These are phyloP conservation scores for Kingdonia uniflora DNA, from an alignment of 164 flowering plant species.

Conservation along the genomic window DNA sequence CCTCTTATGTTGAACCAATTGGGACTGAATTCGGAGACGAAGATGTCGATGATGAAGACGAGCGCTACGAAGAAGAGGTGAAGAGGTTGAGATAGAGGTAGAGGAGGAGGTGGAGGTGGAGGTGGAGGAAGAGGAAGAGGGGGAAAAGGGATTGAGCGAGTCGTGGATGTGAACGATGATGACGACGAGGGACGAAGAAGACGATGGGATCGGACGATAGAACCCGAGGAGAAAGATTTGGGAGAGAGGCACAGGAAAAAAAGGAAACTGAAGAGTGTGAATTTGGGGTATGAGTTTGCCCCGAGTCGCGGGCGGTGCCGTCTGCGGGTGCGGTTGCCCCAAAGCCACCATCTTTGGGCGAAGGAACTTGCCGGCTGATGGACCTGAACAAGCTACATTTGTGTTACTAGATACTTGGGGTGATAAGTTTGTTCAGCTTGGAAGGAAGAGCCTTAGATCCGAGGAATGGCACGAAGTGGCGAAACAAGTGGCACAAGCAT, in stretches of 20 bases:
- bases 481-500: constrained; percentile 50
- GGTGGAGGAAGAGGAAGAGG: too few relatives aligned
- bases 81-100: too few relatives aligned
- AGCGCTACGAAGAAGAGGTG: constrained; percentile 13
- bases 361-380: constrained; percentile 25
- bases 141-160: too few relatives aligned
- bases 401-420: constrained; percentile 81
- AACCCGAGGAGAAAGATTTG: constrained; percentile 6
- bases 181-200: constrained; percentile 13
- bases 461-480: constrained; percentile 90
- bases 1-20: too few relatives aligned
- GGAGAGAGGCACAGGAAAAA: constrained; percentile 29
- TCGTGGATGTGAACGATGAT: too few relatives aligned
- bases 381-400: constrained; percentile 59
- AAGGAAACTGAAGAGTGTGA: constrained; percentile 46
- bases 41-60: constrained; percentile 13
- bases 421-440: constrained; percentile 64
- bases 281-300: constrained; percentile 31
- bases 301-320: constrained; percentile 19
- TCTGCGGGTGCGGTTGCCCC: constrained; percentile 8
- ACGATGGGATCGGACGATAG: too few relatives aligned
- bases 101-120: too few relatives aligned
- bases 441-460: constrained; percentile 69
- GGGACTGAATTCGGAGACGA: constrained; percentile 5
- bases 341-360: constrained; percentile 2